Percentiles rank a stretch among this genome's conserved stretches.
Evolutionary conservation across 2,329 filamentous ascomycete species (phyloP).

Genomic region (Ilyonectria sp.): DNA sequence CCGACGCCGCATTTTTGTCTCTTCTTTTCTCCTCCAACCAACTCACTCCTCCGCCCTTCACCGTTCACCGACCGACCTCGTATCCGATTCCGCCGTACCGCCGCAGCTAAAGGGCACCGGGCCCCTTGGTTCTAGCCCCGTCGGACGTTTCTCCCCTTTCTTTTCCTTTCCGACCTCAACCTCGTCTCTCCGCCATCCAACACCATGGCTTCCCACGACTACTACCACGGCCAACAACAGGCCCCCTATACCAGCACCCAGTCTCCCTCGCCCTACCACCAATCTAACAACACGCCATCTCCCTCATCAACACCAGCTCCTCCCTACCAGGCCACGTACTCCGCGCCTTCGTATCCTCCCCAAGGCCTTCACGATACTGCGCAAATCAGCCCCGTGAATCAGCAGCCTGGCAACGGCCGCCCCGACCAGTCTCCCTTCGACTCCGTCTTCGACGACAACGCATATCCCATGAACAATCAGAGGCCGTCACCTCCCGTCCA

Average conservation of each 20-base stretch:
- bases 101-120: slow-evolving; percentile 22
- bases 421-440: slow-evolving; percentile 71
- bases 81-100: slow-evolving; percentile 4
- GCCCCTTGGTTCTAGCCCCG: slow-evolving; percentile 12
- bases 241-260: slow-evolving; percentile 54
- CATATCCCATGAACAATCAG: slow-evolving; percentile 72
- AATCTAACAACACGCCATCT: slow-evolving; percentile 59
- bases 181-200: slow-evolving; percentile 5
- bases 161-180: slow-evolving; percentile 10
- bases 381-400: slow-evolving; percentile 46
- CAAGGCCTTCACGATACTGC: slow-evolving; percentile 28
- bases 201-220: slow-evolving; percentile 75
- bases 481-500: slow-evolving; percentile 49
- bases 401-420: slow-evolving; percentile 46
- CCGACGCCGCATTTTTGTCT: slow-evolving; percentile 2
- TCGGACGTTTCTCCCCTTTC: slow-evolving; percentile 27
- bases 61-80: slow-evolving; percentile 1
- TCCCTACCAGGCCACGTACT: slow-evolving; percentile 52
- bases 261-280: slow-evolving; percentile 60
- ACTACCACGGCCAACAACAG: slow-evolving; percentile 68
- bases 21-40: slow-evolving; percentile 3
- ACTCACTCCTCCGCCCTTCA: background rate
- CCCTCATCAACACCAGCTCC: slow-evolving; percentile 56
- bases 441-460: slow-evolving; percentile 77
- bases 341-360: slow-evolving; percentile 42